A percentile compares a stretch with the other conserved stretches of the same genome.
Evolutionary conservation across 2,329 filamentous ascomycete species (phyloP).

Genomic region (Phyllosticta citriasiana): DNA sequence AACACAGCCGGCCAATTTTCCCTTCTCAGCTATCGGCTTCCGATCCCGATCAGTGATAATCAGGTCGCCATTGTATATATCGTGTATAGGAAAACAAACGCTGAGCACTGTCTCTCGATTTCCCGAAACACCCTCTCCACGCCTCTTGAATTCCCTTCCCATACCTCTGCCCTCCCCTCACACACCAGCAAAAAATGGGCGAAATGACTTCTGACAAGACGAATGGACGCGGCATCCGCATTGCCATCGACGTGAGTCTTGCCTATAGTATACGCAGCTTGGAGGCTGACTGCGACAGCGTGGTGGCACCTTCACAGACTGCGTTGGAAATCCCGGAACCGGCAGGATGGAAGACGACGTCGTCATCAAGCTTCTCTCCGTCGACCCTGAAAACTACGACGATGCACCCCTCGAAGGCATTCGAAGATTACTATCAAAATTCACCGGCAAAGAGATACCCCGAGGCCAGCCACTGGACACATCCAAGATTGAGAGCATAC

Average conservation of each 20-base stretch:
- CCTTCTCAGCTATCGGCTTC: neutral
- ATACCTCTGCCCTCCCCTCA: neutral
- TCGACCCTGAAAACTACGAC: constrained; percentile 80
- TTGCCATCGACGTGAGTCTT: constrained; percentile 50
- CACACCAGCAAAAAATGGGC: neutral
- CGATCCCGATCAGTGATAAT: constrained; percentile 9
- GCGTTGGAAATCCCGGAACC: constrained; percentile 67
- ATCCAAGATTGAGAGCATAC: constrained; percentile 74
- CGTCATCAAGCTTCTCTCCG: constrained; percentile 79
- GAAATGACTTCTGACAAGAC: constrained; percentile 6
- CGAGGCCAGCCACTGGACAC: constrained; percentile 75
- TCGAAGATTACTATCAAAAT: constrained; percentile 70
- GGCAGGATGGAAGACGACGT: constrained; percentile 62
- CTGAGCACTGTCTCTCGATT: neutral
- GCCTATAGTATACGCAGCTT: neutral
- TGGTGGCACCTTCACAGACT: constrained; percentile 88
- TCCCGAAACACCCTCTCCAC: neutral
- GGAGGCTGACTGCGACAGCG: constrained; percentile 37
- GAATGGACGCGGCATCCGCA: constrained; percentile 52
- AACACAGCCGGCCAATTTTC: neutral
- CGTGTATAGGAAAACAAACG: neutral
- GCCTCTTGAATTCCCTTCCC: neutral
- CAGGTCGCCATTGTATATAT: neutral
- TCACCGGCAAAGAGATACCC: constrained; percentile 64
- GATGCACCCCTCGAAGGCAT: constrained; percentile 91